phyloP scores from a whole-genome alignment of 2,329 filamentous ascomycete genomes.

The Nothopassalora personata region DNA sequence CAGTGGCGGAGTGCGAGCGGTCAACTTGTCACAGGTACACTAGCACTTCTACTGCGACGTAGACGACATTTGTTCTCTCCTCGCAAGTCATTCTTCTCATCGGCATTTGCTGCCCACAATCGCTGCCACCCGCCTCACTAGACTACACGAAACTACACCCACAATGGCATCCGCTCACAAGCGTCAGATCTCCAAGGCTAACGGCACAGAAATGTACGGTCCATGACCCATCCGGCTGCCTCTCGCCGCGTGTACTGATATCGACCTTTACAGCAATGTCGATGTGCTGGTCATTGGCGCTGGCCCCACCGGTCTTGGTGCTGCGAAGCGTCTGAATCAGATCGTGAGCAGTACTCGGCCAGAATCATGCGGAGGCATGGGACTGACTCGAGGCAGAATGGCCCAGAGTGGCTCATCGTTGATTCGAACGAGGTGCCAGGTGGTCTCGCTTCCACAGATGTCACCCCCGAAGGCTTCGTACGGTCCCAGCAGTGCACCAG shows the following conservation, averaged over 20 bases:
- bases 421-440: slow-evolving; percentile 89
- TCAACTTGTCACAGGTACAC: too few relatives aligned
- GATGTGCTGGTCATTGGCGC: slow-evolving; percentile 98
- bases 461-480: slow-evolving; percentile 95
- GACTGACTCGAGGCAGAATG: slow-evolving; percentile 54
- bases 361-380: background rate
- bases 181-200: slow-evolving; percentile 31
- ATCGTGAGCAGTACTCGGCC: slow-evolving; percentile 56
- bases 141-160: background rate
- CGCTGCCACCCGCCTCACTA: background rate
- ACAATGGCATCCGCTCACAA: slow-evolving; percentile 23
- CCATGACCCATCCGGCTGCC: background rate
- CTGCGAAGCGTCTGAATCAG: slow-evolving; percentile 95
- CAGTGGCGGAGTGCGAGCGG: too few relatives aligned
- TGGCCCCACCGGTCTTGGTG: slow-evolving; percentile 94
- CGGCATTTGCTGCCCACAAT: background rate
- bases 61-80: background rate
- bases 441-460: slow-evolving; percentile 91
- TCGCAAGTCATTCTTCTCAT: background rate
- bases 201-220: slow-evolving; percentile 31
- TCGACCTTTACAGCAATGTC: slow-evolving; percentile 60
- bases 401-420: slow-evolving; percentile 91
- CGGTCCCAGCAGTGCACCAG: slow-evolving; percentile 41
- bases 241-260: background rate
- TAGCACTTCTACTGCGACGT: too few relatives aligned